phyloP scores from a whole-genome alignment of 331 rosid species.

The Saraca asoca region DNA sequence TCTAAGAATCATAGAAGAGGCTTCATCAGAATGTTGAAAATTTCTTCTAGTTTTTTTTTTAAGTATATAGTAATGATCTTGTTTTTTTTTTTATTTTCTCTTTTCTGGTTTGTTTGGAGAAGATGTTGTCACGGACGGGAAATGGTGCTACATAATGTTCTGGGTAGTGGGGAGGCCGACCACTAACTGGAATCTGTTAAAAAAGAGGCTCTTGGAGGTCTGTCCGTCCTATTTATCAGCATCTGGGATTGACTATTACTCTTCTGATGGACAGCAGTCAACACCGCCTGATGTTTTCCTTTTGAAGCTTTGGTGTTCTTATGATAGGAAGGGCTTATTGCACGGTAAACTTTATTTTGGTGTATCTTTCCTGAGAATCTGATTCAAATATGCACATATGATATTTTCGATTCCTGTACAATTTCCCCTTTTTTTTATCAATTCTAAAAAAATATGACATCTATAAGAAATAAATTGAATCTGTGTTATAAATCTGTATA shows the following conservation, averaged over 20 bases:
- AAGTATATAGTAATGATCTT: not conserved
- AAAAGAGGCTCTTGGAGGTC: constrained; percentile 52
- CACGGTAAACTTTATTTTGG: constrained; percentile 38
- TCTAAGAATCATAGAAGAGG: not conserved
- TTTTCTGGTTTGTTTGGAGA: constrained; percentile 6
- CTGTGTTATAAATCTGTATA: too few species aligned
- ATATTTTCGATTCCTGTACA: too few species aligned
- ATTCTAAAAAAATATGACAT: too few species aligned
- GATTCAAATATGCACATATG: not conserved
- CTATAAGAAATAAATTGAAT: too few species aligned
- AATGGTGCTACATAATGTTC: constrained; percentile 60
- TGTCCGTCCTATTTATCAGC: constrained; percentile 58
- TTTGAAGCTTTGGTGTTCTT: constrained; percentile 59
- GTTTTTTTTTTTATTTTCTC: not conserved
- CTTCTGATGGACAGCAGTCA: constrained; percentile 43
- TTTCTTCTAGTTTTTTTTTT: not conserved
- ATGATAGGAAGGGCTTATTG: constrained; percentile 51
- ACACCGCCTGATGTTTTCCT: constrained; percentile 52
- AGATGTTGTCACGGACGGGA: constrained; percentile 63
- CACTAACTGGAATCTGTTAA: constrained; percentile 58
- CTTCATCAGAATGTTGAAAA: not conserved
- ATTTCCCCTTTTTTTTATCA: too few species aligned
- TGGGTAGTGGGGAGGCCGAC: constrained; percentile 57
- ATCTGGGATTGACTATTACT: constrained; percentile 46
- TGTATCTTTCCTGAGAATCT: not conserved